These are phyloP conservation scores for Neolentinus lepideus DNA, from an alignment of 1,284 basidiomycete species.

Conservation along the genomic window DNA sequence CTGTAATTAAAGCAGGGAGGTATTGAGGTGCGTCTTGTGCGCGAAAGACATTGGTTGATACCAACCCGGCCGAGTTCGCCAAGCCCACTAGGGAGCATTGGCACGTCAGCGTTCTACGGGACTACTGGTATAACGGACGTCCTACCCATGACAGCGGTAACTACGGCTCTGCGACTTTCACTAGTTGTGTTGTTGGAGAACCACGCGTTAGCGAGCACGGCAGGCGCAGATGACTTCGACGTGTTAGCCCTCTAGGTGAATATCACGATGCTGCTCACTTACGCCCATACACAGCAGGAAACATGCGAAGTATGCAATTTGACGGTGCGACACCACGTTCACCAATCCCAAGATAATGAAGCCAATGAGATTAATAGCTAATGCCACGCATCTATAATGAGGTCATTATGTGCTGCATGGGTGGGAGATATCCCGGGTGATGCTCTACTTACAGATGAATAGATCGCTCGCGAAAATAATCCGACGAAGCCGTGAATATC, in stretches of 20 bases:
- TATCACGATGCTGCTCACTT: background rate
- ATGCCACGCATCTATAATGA: constrained; percentile 27
- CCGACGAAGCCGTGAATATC: constrained; percentile 41
- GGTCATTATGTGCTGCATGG: background rate
- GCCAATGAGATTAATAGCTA: constrained; percentile 35
- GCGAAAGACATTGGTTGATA: constrained; percentile 44
- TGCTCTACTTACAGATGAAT: constrained; percentile 30
- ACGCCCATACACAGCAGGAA: constrained; percentile 38
- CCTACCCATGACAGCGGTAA: constrained; percentile 30
- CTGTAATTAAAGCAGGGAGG: background rate
- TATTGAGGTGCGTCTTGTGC: constrained; percentile 36
- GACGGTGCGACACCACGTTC: constrained; percentile 27
- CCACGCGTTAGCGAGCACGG: constrained; percentile 40
- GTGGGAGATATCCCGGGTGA: background rate
- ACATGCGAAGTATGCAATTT: constrained; percentile 42
- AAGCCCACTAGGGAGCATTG: constrained; percentile 30
- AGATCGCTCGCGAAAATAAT: constrained; percentile 34
- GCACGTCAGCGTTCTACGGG: background rate
- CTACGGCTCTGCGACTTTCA: constrained; percentile 41
- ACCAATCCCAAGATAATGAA: constrained; percentile 44
- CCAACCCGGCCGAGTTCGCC: constrained; percentile 42
- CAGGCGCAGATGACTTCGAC: constrained; percentile 31
- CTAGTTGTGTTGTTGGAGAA: constrained; percentile 43
- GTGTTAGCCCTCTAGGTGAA: constrained; percentile 4
- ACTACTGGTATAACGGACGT: background rate